Conservation (phyloP, 352 stramenopile species). For the Phytopythium helicoides region DNA sequence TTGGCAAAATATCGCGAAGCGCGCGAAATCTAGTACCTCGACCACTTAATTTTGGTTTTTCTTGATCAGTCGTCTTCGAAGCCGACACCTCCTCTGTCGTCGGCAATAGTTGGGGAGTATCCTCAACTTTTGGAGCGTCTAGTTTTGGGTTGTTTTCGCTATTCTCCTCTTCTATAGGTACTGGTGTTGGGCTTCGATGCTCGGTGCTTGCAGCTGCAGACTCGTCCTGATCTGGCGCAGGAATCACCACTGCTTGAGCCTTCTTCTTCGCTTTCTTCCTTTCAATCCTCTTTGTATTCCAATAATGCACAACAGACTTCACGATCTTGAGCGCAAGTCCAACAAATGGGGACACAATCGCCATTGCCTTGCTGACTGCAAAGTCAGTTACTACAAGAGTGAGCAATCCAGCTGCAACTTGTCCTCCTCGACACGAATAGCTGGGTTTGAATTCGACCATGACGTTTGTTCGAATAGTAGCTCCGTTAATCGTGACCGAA, state of each 20-base stretch:
- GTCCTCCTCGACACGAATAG: constrained; percentile 58
- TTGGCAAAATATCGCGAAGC: constrained; percentile 13
- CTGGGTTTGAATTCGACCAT: constrained; percentile 65
- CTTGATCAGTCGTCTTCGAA: neutral
- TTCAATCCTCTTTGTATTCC: constrained; percentile 12
- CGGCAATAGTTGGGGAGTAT: neutral
- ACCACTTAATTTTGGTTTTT: no score
- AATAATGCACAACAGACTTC: constrained; percentile 8
- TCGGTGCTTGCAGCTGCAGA: neutral
- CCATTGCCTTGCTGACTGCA: constrained; percentile 55
- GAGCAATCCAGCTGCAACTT: constrained; percentile 59
- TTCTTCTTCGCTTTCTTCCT: constrained; percentile 13
- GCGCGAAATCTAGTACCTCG: no score
- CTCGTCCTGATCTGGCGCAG: constrained; percentile 4
- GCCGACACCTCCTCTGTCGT: neutral
- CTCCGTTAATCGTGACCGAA: constrained; percentile 41
- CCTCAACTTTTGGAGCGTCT: neutral
- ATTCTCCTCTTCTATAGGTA: neutral
- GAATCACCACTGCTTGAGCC: constrained; percentile 16
- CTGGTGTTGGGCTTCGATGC: neutral
- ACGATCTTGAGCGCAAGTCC: constrained; percentile 19
- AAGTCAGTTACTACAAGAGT: constrained; percentile 80
- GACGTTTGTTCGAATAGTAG: constrained; percentile 45
- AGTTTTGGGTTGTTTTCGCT: neutral
- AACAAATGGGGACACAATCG: constrained; percentile 25